Evolutionary conservation across 345 rosid species (phyloP).

Genomic region (Heritiera fomes): DNA sequence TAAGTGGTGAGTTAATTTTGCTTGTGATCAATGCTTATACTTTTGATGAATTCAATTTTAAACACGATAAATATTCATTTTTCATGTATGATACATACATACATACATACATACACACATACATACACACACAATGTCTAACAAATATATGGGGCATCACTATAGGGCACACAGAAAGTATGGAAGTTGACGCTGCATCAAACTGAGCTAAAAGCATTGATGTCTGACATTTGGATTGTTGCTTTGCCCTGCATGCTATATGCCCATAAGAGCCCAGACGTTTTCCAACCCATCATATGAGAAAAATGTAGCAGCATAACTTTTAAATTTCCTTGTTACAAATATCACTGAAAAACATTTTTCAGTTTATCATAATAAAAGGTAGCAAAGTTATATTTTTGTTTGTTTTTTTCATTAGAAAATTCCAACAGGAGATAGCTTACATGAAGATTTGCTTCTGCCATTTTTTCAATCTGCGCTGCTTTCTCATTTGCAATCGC

Average conservation of each 20-base stretch:
- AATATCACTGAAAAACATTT: not conserved
- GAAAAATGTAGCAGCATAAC: not conserved
- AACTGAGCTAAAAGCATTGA: constrained; percentile 2
- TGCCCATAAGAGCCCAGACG: not conserved
- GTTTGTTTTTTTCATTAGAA: not conserved
- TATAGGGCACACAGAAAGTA: not conserved
- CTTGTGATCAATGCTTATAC: not conserved
- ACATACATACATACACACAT: not conserved
- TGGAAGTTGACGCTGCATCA: not conserved
- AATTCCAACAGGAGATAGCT: constrained; percentile 23
- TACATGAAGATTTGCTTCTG: constrained; percentile 93
- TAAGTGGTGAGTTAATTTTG: too few species aligned
- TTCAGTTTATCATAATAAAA: not conserved
- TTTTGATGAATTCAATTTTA: not conserved
- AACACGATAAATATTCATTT: not conserved
- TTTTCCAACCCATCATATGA: not conserved
- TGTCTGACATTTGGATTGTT: not conserved
- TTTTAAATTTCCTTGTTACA: not conserved
- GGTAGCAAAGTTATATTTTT: not conserved
- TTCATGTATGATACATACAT: not conserved
- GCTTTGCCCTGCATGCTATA: not conserved
- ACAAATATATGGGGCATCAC: not conserved
- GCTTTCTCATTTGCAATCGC: constrained; percentile 79
- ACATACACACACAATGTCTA: not conserved
- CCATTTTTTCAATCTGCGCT: constrained; percentile 76